Base-by-base conservation (phyloP, 768 basidiomycete species). In the Phaffia australis region DNA sequence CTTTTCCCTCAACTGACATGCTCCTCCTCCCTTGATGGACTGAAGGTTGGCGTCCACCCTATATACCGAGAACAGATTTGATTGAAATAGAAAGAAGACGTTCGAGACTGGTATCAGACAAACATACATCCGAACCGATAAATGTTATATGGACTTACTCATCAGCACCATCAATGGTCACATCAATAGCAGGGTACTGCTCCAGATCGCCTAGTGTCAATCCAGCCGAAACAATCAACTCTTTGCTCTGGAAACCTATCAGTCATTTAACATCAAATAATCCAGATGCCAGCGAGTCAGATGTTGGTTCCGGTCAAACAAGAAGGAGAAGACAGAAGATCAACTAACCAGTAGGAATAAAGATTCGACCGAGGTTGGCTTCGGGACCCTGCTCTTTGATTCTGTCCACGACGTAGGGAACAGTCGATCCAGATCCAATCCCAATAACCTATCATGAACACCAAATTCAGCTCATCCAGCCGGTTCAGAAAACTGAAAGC, bases 111-210 rank as follows among this genome's bases (percentile, higher is more conserved):
- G 18, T 54, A 42, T n/a, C 8, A 47, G 58, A 42, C 7, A 42
- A 9, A 7, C 4, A 4, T 35, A 21, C 18, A 4, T 42, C 7
- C 18, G 42, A 21, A 46, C 18, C 27, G 21, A 14, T 19, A 48
- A 14, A 6, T 14, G 23, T 25, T 25, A 30, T 4, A 30, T 14
- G 25, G 14, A 76, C 88, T 70, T 71, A 93, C 89, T 97, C 94
- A 70, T 98, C 94, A 2, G 94, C 94, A 54, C 94, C 94, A 74
- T 99, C 95, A 52, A 99, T 84, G 0, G 93, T 97, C n/a, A 98
- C 89, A 72, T 99, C 95, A 63, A 98, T 86, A 1, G 80, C 79
- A 4, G 87, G 85, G 77, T 87, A 92, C 74, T 91, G 86, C 73
- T 91, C 87, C 18, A 92, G 84, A 73, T 95, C 93, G 46, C 91